Evolutionary conservation across 2,329 filamentous ascomycete species (phyloP), one percentile per base, ranked within the genome.

Genomic region (Cryphonectria carpinicola): DNA sequence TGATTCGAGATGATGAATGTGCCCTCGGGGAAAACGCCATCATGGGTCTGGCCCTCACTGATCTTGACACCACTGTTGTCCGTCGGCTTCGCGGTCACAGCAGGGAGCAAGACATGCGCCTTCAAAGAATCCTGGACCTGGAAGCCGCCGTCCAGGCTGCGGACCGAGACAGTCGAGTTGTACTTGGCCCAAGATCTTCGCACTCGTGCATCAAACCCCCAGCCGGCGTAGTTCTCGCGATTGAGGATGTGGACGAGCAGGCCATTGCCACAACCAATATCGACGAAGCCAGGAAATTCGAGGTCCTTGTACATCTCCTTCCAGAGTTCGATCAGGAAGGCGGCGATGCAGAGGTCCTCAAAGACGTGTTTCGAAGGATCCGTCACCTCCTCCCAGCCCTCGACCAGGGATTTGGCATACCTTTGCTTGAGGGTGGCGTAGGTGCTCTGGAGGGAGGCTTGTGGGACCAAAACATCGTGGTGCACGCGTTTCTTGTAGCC

Each of bases 1-100:
- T 99, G 96, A 78, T 99, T 99, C 65, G 94, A 97, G 73, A 99
- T 92, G 76, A 99, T 94, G 80, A 99, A 99, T 0, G 94, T 97
- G 39, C 89, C 89, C 22, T 80, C 79, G 0, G 89, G 85, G 77
- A 98, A 97, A 13, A 85, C 77, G 49, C 95, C 96, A 73, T 84
- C 80, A 76, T 89, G 85, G 22, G 84, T 78, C 37, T 77, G 73
- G 28, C 75, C 73, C 49, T 77, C 69, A 32, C 72, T 66, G 61
- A 73, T 70, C 41, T 71, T 66, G 71, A 74, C 71, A 5, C 72
- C 74, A 11, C 70, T 64, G 62, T 17, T 35, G 25, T n/a, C 41
- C 25, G n/a, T 72, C 74, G 13, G 73, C 32, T 63, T 73, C 52
- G 39, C 71, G 37, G 85, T 77, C 8, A 86, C 74, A 25, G 79